phyloP scores from a whole-genome alignment of 331 rosid genomes.

The Ulmus americana region DNA sequence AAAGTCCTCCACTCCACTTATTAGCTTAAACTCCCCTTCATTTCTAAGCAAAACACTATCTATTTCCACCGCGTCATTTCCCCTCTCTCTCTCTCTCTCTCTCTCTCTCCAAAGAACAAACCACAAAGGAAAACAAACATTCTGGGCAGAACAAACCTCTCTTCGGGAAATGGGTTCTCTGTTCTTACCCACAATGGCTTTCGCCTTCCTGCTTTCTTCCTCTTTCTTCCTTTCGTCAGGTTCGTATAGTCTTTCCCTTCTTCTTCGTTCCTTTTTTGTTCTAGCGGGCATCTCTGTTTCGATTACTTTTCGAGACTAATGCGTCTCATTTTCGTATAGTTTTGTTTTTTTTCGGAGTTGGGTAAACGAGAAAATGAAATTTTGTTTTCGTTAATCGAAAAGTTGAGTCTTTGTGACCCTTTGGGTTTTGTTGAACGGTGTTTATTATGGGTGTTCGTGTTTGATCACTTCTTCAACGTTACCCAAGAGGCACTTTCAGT shows the following conservation, averaged over 20 bases:
- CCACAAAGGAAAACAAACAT: conserved; percentile 9
- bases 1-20: conserved; percentile 1
- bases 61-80: background rate
- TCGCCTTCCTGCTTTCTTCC: conserved; percentile 29
- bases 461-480: background rate
- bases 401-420: background rate
- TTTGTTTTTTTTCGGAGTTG: background rate
- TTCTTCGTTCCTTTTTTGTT: background rate
- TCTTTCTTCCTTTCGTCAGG: conserved; percentile 56
- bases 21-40: conserved; percentile 11
- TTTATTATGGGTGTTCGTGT: background rate
- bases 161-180: conserved; percentile 16
- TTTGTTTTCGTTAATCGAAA: no score
- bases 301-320: background rate
- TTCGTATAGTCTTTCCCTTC: conserved; percentile 11
- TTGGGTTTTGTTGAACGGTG: background rate
- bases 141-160: conserved; percentile 2
- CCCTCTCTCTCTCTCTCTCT: background rate
- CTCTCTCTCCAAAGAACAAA: background rate
- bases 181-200: conserved; percentile 19
- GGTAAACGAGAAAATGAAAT: background rate
- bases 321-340: background rate
- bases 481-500: no score
- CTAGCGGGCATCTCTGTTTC: background rate
- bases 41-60: background rate